phyloP scores from a whole-genome alignment of 2,329 filamentous ascomycete species.

The Sclerotiophoma versabilis region DNA sequence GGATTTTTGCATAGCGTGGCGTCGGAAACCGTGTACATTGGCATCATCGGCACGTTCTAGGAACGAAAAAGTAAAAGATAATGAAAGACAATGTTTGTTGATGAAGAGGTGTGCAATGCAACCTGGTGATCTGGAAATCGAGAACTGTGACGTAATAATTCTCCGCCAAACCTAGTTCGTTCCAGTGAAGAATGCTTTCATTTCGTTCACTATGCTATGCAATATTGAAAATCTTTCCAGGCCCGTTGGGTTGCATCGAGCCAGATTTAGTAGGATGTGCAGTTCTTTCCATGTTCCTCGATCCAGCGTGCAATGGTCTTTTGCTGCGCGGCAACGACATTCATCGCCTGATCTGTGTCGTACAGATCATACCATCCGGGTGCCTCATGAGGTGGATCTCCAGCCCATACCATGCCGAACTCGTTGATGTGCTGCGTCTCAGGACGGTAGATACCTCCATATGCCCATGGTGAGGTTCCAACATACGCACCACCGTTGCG shows the following conservation, averaged over 20 bases:
- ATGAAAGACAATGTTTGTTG: too few species aligned
- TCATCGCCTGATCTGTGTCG: conserved; percentile 49
- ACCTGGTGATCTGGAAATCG: too few species aligned
- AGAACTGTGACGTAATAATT: too few species aligned
- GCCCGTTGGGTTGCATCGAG: too few species aligned
- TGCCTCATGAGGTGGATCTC: conserved; percentile 50
- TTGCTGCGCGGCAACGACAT: conserved; percentile 46
- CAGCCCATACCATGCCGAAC: conserved; percentile 52
- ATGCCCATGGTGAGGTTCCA: conserved; percentile 50
- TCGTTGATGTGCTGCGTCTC: conserved; percentile 49
- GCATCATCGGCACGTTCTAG: too few species aligned
- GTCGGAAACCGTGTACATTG: neutral
- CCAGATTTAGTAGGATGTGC: neutral
- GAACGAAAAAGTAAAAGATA: too few species aligned
- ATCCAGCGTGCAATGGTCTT: conserved; percentile 40
- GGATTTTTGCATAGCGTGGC: conserved; percentile 13
- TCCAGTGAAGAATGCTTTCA: too few species aligned
- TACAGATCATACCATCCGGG: conserved; percentile 53
- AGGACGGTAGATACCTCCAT: conserved; percentile 50
- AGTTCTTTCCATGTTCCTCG: conserved; percentile 20
- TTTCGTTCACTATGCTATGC: too few species aligned
- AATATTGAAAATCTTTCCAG: too few species aligned
- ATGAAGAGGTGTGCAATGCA: too few species aligned
- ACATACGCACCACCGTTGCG: conserved; percentile 45
- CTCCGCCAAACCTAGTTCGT: too few species aligned